A percentile compares a stretch with the other conserved stretches of the same genome.
Conservation (phyloP, 345 rosid genomes). For the Geranium brycei region DNA sequence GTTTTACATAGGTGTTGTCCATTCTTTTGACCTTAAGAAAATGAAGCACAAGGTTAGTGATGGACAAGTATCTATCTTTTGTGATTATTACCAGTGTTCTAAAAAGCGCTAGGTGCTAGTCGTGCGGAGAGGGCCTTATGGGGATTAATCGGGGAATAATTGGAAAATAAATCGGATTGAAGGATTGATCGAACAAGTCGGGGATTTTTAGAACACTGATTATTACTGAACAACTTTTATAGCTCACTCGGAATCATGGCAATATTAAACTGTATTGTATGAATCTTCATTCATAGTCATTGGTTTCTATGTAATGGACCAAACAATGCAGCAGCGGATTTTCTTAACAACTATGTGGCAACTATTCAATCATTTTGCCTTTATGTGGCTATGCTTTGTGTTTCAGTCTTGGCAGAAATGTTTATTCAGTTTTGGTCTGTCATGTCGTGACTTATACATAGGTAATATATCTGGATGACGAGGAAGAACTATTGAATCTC, state of each 20-base stretch:
- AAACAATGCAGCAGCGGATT: no score
- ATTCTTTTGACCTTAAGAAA: no score
- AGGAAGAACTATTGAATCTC: conserved; percentile 49
- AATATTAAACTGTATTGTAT: neutral
- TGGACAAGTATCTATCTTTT: no score
- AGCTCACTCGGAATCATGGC: neutral
- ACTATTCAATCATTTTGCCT: neutral
- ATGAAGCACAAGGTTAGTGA: no score
- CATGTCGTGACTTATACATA: conserved; percentile 15
- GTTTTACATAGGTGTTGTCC: no score
- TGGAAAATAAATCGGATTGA: no score
- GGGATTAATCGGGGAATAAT: no score
- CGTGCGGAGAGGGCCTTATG: no score
- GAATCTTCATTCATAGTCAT: neutral
- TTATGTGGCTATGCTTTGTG: neutral
- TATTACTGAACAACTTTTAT: neutral
- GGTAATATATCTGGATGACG: conserved; percentile 65
- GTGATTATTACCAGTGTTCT: no score
- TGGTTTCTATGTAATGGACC: neutral
- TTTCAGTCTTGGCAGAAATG: conserved; percentile 4
- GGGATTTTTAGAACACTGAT: no score
- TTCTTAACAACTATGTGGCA: neutral
- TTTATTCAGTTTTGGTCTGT: neutral
- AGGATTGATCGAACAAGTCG: no score
- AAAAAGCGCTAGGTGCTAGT: no score